Conservation (phyloP, 148 eudicot species). For the Polygonum aviculare region DNA sequence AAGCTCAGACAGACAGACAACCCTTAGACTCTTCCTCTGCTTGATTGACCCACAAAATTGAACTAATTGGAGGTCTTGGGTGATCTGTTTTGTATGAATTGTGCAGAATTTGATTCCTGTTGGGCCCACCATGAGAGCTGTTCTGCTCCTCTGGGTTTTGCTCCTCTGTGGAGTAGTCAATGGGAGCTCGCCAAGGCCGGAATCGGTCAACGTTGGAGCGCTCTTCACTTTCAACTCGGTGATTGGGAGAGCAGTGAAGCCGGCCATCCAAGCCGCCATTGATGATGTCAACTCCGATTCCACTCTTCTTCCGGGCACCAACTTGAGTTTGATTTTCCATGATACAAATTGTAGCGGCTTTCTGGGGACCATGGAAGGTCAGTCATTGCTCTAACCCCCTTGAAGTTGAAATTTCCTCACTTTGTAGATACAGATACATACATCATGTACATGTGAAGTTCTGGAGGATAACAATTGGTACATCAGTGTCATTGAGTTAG, state of each 20-base stretch:
- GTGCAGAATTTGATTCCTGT: background rate
- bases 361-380: slow-evolving; percentile 72
- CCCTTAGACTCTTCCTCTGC: background rate
- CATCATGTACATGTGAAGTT: background rate
- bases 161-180: background rate
- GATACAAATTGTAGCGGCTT: slow-evolving; percentile 79
- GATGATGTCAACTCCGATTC: slow-evolving; percentile 60
- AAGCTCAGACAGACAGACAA: background rate
- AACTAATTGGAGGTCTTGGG: background rate
- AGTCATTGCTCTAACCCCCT: background rate
- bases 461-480: background rate
- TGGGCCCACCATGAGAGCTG: slow-evolving; percentile 6
- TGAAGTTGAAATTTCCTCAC: background rate
- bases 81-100: background rate
- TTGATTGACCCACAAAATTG: background rate
- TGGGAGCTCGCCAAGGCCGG: slow-evolving; percentile 25
- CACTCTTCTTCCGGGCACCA: slow-evolving; percentile 45
- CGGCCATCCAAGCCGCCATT: slow-evolving; percentile 56
- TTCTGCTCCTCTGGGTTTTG: background rate
- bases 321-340: slow-evolving; percentile 37
- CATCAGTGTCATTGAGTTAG: background rate
- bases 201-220: slow-evolving; percentile 57
- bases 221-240: slow-evolving; percentile 52
- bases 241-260: slow-evolving; percentile 56
- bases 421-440: too few species aligned